Conservation (phyloP, 768 basidiomycete species). For the Saitozyma podzolica region DNA sequence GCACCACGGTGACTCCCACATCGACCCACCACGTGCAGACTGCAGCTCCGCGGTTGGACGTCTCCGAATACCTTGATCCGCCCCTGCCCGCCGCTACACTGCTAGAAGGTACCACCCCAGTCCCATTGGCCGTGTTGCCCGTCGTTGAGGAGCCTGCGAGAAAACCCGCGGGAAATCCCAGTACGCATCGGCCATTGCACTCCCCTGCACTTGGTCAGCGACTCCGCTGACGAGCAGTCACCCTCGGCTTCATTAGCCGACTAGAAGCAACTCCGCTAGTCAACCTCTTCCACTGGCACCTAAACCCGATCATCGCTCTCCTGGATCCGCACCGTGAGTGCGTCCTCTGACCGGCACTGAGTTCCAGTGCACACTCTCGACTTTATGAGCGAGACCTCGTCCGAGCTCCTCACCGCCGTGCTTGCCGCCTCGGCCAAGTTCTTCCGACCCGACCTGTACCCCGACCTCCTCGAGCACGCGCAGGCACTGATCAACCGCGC, state of each 20-base stretch:
- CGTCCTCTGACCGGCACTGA: not conserved
- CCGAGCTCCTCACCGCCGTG: constrained; percentile 17
- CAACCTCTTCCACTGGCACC: constrained; percentile 4
- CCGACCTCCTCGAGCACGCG: constrained; percentile 13
- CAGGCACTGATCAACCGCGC: constrained; percentile 14
- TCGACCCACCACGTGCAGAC: too few species aligned
- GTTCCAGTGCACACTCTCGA: constrained; percentile 19
- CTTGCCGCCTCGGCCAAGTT: constrained; percentile 21
- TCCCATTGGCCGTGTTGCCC: too few species aligned
- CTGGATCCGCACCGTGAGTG: constrained; percentile 13
- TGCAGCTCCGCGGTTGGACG: too few species aligned
- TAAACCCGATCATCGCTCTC: constrained; percentile 12
- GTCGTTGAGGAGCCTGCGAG: too few species aligned
- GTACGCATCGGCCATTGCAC: too few species aligned
- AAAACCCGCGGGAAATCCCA: too few species aligned
- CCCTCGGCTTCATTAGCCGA: constrained; percentile 1
- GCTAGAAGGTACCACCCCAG: not conserved
- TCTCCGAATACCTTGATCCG: too few species aligned
- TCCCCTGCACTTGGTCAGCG: too few species aligned
- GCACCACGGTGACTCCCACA: too few species aligned
- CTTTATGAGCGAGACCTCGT: constrained; percentile 10
- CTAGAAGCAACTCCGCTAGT: constrained; percentile 4
- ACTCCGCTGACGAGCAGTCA: constrained; percentile 2
- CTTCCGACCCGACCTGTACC: constrained; percentile 17
- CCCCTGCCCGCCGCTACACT: not conserved